Evolutionary conservation across 345 rosid species (phyloP), one percentile per base, ranked within the genome.

Genomic region (Reutealis trisperma): DNA sequence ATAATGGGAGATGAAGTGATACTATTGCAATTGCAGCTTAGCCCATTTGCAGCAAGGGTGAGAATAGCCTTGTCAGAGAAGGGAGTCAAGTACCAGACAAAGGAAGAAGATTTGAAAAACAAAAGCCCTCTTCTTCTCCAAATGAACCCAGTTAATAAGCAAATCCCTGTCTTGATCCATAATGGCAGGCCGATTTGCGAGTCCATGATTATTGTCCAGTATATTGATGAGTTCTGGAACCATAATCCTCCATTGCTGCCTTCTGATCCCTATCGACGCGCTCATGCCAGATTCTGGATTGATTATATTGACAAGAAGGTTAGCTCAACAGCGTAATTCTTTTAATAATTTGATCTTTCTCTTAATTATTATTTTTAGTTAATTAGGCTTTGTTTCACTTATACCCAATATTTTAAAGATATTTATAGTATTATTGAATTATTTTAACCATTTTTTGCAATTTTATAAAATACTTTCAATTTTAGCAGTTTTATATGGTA

Each of bases 251-350:
- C 78, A 13, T 12, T 67, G 44, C 44, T 75, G 52, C 78, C 72
- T n/a, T 34, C 37, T 22, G 64, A 75, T 37, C 72, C 78, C 34
- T 55, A 52, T 32, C 52, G 14, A 37, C 42, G 64, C 8, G 27
- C 78, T 18, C 72, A 67, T n/a, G 78, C 78, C 18, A 55, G 67
- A 54, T 58, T 75, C 55, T 75, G 78, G 78, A 67, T 67, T 19
- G 78, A 75, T 32, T 57, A 21, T 3, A 21, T 67, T 4, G 58
- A 54, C 19, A 54, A 14, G 19, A 54, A 18, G 19, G 55, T 51
- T 10, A 51, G 55, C 10, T 51, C 4, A 27, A 27, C 30, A 27
- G 30, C 30, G 3, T 51, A 9, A 11, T 11, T 51, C 55, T 11
- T 10, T 10, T 51, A 14, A 5, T 5, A 5, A 42, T 42, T 42